Conservation (phyloP, 352 stramenopile genomes). For the Pythium vanterpoolii region DNA sequence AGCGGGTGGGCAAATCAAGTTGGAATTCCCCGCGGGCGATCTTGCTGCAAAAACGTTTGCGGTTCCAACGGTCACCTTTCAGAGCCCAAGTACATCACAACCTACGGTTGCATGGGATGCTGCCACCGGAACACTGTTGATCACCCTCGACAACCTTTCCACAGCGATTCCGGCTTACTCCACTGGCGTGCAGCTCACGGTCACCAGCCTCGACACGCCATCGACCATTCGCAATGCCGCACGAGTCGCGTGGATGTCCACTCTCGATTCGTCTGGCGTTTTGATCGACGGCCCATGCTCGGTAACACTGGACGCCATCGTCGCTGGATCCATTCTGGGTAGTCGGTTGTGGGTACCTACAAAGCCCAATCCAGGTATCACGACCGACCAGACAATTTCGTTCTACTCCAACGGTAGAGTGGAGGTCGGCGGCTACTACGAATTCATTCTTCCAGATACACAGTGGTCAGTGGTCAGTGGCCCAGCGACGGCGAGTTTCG, state of each 20-base stretch:
- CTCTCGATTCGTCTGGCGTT: constrained; percentile 34
- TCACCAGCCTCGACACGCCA: constrained; percentile 42
- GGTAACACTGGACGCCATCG: constrained; percentile 43
- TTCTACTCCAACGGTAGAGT: constrained; percentile 49
- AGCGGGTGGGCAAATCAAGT: constrained; percentile 31
- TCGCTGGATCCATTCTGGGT: constrained; percentile 37
- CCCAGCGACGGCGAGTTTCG: constrained; percentile 29
- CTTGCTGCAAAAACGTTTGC: constrained; percentile 31
- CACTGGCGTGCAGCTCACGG: constrained; percentile 26
- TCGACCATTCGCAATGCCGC: constrained; percentile 28
- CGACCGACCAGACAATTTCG: constrained; percentile 39
- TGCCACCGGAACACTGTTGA: constrained; percentile 13
- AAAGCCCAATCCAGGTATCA: constrained; percentile 41
- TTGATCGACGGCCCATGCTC: constrained; percentile 49
- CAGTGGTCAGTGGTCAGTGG: constrained; percentile 36
- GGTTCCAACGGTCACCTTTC: constrained; percentile 27
- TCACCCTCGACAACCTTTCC: constrained; percentile 14
- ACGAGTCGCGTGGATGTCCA: constrained; percentile 30
- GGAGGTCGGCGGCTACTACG: constrained; percentile 31
- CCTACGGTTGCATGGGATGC: constrained; percentile 30
- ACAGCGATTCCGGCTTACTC: constrained; percentile 32
- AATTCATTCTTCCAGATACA: constrained; percentile 42
- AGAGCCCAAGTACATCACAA: constrained; percentile 19
- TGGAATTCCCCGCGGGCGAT: constrained; percentile 35
- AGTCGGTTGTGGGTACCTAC: constrained; percentile 43